phyloP scores from a whole-genome alignment of 1,284 basidiomycete genomes.

The Somion occarium region DNA sequence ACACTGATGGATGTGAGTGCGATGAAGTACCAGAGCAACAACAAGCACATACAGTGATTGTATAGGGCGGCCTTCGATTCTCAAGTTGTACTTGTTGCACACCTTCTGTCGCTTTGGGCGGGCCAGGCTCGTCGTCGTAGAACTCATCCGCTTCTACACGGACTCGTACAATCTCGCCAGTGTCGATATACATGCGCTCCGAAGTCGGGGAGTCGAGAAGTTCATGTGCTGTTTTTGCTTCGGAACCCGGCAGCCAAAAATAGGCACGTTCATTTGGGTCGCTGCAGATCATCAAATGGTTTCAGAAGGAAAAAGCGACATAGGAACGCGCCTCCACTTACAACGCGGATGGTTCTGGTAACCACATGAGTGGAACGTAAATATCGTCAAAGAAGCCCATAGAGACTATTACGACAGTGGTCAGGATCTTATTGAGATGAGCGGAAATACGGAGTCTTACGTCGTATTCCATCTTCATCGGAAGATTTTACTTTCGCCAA shows the following conservation, averaged over 20 bases:
- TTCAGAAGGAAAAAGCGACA: neutral
- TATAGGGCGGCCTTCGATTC: slow-evolving; percentile 64
- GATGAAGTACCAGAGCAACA: neutral
- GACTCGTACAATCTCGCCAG: slow-evolving; percentile 80
- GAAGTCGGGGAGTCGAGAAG: slow-evolving; percentile 64
- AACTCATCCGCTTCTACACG: slow-evolving; percentile 88
- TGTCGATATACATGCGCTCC: slow-evolving; percentile 84
- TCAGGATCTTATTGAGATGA: slow-evolving; percentile 3
- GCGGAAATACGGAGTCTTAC: slow-evolving; percentile 40
- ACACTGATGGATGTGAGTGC: slow-evolving; percentile 50
- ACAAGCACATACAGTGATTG: slow-evolving; percentile 58
- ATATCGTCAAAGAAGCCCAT: slow-evolving; percentile 95
- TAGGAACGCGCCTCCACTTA: slow-evolving; percentile 34
- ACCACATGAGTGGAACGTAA: slow-evolving; percentile 70
- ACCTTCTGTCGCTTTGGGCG: slow-evolving; percentile 68
- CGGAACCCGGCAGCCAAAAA: slow-evolving; percentile 73
- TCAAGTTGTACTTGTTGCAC: slow-evolving; percentile 50
- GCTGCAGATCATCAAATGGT: slow-evolving; percentile 34
- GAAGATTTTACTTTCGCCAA: slow-evolving; percentile 85
- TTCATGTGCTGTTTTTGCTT: slow-evolving; percentile 50
- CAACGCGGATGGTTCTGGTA: slow-evolving; percentile 78
- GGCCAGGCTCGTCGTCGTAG: slow-evolving; percentile 88
- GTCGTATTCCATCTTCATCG: slow-evolving; percentile 76
- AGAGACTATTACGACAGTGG: slow-evolving; percentile 54
- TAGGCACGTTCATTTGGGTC: slow-evolving; percentile 79